A percentile compares a stretch with the other conserved stretches of the same genome.
phyloP scores from a whole-genome alignment of 164 flowering plant species.

The Magnolia changhungtana region DNA sequence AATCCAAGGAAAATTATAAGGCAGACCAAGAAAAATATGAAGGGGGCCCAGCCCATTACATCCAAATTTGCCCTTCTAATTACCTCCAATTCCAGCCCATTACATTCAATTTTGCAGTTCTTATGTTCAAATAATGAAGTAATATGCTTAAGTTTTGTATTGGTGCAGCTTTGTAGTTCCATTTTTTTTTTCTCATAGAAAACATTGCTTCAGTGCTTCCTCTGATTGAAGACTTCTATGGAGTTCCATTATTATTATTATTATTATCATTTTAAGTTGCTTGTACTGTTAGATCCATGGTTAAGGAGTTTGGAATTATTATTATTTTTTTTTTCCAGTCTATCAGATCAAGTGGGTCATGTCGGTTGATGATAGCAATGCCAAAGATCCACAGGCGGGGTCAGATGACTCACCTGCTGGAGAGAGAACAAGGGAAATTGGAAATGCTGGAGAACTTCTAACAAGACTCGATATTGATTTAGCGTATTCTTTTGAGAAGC shows the following conservation, averaged over 20 bases:
- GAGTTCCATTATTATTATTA: not conserved
- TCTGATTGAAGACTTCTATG: not conserved
- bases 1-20: not conserved
- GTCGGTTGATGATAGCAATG: slow-evolving; percentile 19
- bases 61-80: not conserved
- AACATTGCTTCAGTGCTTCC: not conserved
- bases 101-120: not conserved
- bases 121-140: not conserved
- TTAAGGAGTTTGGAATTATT: not conserved
- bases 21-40: not conserved
- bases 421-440: slow-evolving; percentile 40
- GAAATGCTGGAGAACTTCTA: slow-evolving; percentile 40
- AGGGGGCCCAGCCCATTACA: not conserved
- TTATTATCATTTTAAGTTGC: not conserved
- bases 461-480: slow-evolving; percentile 63
- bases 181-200: not conserved
- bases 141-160: not conserved
- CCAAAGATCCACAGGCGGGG: slow-evolving; percentile 24
- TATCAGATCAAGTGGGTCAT: not conserved
- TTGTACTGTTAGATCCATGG: not conserved
- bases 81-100: not conserved
- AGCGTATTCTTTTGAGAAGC: slow-evolving; percentile 73
- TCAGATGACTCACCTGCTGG: slow-evolving; percentile 34
- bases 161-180: not conserved
- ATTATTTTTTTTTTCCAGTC: not conserved